Percentiles rank a stretch among this genome's conserved stretches.
phyloP scores from a whole-genome alignment of 164 flowering plant species.

The Brasenia schreberi region DNA sequence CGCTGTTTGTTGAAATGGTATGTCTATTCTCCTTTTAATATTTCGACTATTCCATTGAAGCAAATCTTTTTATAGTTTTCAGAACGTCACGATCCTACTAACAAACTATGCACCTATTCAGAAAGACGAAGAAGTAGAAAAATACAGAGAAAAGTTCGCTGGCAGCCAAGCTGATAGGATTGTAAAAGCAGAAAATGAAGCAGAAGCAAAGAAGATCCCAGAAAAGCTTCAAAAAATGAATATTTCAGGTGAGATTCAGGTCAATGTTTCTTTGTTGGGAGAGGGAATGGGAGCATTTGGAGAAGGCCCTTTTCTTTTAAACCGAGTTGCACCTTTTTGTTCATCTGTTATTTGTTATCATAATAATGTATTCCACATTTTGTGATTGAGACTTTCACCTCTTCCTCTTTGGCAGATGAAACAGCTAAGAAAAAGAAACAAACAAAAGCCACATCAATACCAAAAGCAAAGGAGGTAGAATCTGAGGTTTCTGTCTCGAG shows the following conservation, averaged over 20 bases:
- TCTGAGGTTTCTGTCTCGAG: constrained; percentile 53
- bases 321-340: too few relatives aligned
- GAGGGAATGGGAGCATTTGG: too few relatives aligned
- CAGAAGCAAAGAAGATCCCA: constrained; percentile 46
- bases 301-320: too few relatives aligned
- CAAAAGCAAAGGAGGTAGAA: constrained; percentile 25
- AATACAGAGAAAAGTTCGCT: constrained; percentile 48
- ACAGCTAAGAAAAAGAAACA: constrained; percentile 29
- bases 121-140: constrained; percentile 67
- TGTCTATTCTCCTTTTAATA: background rate
- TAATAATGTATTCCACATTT: background rate
- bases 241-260: constrained; percentile 37
- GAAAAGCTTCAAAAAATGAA: constrained; percentile 53
- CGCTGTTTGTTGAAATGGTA: constrained; percentile 73
- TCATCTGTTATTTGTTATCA: too few relatives aligned
- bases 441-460: constrained; percentile 30
- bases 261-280: background rate
- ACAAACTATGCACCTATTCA: constrained; percentile 13
- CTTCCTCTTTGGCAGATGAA: constrained; percentile 17
- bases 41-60: background rate
- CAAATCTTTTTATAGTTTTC: background rate
- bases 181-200: constrained; percentile 58
- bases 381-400: background rate
- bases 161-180: constrained; percentile 91
- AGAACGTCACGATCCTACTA: background rate